Conservation (phyloP, 164 flowering plant species). For the Sedum album region DNA sequence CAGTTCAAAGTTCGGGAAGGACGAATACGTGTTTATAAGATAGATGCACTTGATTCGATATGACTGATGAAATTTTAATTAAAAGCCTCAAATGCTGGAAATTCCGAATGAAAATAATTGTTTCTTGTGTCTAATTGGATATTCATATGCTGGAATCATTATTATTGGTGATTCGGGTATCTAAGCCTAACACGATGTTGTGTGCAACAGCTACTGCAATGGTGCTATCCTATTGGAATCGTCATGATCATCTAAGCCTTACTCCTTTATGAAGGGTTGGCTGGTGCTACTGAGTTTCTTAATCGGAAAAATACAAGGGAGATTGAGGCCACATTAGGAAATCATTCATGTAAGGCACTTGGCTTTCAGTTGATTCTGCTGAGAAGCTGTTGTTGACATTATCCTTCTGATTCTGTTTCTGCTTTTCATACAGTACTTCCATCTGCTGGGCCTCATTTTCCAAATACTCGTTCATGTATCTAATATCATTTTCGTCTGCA, state of each 20-base stretch:
- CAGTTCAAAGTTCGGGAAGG: no score
- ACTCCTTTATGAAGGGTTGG: not conserved
- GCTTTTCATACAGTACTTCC: not conserved
- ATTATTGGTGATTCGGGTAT: no score
- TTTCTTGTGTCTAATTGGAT: no score
- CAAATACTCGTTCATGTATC: not conserved
- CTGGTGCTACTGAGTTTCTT: not conserved
- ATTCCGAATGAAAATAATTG: no score
- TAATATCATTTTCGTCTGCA: not conserved
- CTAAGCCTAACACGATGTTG: not conserved
- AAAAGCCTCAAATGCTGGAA: no score
- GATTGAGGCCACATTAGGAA: slow-evolving; percentile 4
- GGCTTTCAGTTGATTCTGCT: not conserved
- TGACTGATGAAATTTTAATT: no score
- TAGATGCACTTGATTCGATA: no score
- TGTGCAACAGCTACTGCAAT: not conserved
- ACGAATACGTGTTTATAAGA: no score
- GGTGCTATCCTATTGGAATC: not conserved
- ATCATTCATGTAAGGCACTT: not conserved
- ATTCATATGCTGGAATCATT: no score
- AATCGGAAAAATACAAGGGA: not conserved
- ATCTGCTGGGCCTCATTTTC: not conserved
- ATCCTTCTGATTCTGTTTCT: not conserved
- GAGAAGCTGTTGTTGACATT: not conserved
- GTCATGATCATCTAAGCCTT: not conserved